Evolutionary conservation across 2,329 filamentous ascomycete genomes (phyloP).

Genomic region (Monilinia polystroma): DNA sequence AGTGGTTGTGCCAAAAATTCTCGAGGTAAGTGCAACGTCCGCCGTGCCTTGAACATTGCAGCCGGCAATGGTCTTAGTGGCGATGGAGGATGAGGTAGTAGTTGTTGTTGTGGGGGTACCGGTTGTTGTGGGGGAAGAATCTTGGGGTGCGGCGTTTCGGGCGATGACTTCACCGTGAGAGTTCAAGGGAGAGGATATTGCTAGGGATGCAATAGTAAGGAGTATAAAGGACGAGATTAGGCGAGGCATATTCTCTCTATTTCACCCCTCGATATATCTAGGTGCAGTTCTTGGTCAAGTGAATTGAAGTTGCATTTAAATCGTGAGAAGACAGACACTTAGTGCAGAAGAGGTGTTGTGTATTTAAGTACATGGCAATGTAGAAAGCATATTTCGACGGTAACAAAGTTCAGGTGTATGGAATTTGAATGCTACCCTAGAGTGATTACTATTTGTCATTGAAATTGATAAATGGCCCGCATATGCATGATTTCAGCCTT

Average conservation of each 20-base stretch:
- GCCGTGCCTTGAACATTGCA: slow-evolving; percentile 19
- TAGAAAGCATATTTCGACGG: neutral
- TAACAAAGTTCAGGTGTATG: neutral
- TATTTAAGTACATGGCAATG: neutral
- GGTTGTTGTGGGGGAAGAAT: neutral
- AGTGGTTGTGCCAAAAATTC: neutral
- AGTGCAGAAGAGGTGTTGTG: neutral
- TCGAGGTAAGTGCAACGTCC: neutral
- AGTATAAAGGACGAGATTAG: neutral
- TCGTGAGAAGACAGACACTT: neutral
- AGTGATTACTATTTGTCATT: slow-evolving; percentile 10
- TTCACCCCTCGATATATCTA: neutral
- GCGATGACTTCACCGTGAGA: neutral
- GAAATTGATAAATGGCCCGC: neutral
- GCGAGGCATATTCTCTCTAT: neutral
- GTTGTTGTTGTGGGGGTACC: neutral
- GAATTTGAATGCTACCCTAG: neutral
- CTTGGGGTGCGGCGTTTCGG: neutral
- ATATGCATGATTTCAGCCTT: neutral
- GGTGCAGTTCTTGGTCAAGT: neutral
- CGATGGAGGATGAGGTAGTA: neutral
- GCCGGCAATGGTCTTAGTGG: slow-evolving; percentile 14
- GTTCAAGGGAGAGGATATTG: neutral
- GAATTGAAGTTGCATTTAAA: neutral
- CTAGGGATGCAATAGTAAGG: neutral